phyloP scores from a whole-genome alignment of 495 filamentous ascomycete species.

The Neurospora intermedia region DNA sequence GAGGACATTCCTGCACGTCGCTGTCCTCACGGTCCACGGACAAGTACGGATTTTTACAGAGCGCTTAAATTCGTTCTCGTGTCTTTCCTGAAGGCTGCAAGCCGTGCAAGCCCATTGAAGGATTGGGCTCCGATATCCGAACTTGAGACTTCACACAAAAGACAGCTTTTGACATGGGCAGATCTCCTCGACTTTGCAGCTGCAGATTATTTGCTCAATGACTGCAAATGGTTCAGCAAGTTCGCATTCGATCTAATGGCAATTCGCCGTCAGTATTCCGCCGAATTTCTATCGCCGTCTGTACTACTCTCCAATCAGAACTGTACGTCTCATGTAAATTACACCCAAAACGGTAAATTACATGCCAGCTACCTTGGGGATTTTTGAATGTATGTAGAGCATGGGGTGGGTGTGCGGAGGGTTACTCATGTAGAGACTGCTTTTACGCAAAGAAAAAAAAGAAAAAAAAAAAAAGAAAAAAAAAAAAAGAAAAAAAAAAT shows the following conservation, averaged over 20 bases:
- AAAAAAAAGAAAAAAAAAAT: too few species aligned
- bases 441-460: too few species aligned
- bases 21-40: neutral
- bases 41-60: neutral
- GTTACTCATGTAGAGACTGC: too few species aligned
- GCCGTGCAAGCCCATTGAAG: neutral
- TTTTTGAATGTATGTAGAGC: too few species aligned
- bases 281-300: too few species aligned
- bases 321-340: too few species aligned
- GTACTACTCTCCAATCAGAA: too few species aligned
- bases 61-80: neutral
- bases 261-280: neutral
- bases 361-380: too few species aligned
- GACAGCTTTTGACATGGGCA: neutral
- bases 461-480: too few species aligned
- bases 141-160: neutral
- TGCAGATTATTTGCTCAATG: neutral
- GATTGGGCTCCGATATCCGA: neutral
- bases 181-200: neutral
- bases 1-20: neutral
- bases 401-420: too few species aligned
- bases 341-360: too few species aligned
- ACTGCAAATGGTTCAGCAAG: neutral
- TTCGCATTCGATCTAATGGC: neutral
- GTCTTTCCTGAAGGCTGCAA: neutral